phyloP scores from a whole-genome alignment of 1,284 basidiomycete genomes.

The Inonotus obliquus region DNA sequence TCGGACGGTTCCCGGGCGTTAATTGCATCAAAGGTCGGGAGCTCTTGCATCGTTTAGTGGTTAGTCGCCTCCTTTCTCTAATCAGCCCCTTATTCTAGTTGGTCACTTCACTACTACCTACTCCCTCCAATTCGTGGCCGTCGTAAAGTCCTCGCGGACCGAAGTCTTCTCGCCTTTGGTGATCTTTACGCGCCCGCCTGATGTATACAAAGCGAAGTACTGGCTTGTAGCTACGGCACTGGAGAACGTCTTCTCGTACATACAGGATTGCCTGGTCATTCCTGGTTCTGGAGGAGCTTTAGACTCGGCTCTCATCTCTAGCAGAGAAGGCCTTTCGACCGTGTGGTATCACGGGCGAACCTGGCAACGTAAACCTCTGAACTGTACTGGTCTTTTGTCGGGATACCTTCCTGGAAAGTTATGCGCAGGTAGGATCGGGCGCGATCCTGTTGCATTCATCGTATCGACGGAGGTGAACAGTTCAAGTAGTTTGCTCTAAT shows the following conservation, averaged over 20 bases:
- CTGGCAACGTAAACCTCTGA: constrained; percentile 11
- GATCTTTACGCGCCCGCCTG: constrained; percentile 14
- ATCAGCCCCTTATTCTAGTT: neutral
- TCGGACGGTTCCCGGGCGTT: constrained; percentile 16
- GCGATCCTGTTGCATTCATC: constrained; percentile 13
- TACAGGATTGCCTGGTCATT: constrained; percentile 13
- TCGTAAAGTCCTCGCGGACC: constrained; percentile 11
- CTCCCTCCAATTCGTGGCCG: constrained; percentile 14
- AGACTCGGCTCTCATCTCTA: constrained; percentile 14
- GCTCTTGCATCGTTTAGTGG: neutral
- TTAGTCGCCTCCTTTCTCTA: neutral
- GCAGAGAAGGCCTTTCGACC: constrained; percentile 13
- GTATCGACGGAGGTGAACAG: constrained; percentile 10
- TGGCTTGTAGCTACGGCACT: constrained; percentile 17
- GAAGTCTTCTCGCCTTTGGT: constrained; percentile 12
- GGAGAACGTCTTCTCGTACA: constrained; percentile 10
- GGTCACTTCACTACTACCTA: constrained; percentile 19
- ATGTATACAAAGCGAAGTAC: constrained; percentile 13
- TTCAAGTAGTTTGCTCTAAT: neutral
- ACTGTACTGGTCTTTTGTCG: neutral
- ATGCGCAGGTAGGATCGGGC: neutral
- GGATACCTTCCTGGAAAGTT: constrained; percentile 5
- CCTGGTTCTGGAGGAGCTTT: neutral
- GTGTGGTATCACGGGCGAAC: constrained; percentile 11
- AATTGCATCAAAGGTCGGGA: constrained; percentile 16